Conservation (phyloP, 805 yeast genomes). For the Lipomyces starkeyi region DNA sequence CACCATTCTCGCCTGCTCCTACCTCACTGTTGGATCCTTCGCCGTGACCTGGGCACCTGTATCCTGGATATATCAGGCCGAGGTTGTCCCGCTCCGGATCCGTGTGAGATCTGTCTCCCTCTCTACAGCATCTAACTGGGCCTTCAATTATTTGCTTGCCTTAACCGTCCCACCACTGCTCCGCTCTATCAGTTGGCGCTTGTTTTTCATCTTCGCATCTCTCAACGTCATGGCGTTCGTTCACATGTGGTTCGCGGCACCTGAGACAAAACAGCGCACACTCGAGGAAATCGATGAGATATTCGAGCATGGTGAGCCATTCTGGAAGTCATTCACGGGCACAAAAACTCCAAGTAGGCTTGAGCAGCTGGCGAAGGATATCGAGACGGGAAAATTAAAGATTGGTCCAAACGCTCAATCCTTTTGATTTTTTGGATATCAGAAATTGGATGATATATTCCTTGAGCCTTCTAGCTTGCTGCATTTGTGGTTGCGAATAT, state of each 20-base stretch:
- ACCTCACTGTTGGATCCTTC: conserved; percentile 63
- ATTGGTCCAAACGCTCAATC: background rate
- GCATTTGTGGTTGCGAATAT: too few species aligned
- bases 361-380: conserved; percentile 28
- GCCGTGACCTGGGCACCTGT: conserved; percentile 61
- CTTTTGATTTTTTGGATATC: too few species aligned
- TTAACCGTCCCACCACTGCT: conserved; percentile 68
- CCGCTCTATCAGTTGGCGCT: conserved; percentile 58
- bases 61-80: conserved; percentile 72
- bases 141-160: conserved; percentile 67
- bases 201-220: conserved; percentile 71
- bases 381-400: conserved; percentile 29
- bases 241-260: conserved; percentile 69
- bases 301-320: conserved; percentile 50
- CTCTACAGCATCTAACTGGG: conserved; percentile 71
- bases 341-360: background rate
- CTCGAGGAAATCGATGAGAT: conserved; percentile 67
- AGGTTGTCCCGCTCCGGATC: conserved; percentile 62
- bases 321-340: conserved; percentile 33
- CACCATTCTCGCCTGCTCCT: conserved; percentile 56
- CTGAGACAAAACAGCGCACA: conserved; percentile 87
- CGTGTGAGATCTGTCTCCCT: conserved; percentile 67
- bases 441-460: too few species aligned
- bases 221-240: conserved; percentile 45
- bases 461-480: too few species aligned